A percentile compares a stretch with the other conserved stretches of the same genome.
Evolutionary conservation across 164 flowering plant genomes (phyloP).

Genomic region (Dillenia suffruticosa): DNA sequence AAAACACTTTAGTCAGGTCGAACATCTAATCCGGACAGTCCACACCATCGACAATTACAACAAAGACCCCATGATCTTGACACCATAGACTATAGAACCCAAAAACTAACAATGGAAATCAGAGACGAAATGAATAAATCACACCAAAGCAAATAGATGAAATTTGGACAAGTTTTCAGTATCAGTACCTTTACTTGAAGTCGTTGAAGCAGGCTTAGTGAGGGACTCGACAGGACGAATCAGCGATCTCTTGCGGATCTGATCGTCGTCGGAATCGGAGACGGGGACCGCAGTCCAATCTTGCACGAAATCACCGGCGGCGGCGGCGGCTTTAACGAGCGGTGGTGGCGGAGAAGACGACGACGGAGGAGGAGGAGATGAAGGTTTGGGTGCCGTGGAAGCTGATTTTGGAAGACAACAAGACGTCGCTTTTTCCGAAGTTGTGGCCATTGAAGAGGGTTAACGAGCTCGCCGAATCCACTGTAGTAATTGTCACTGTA

Average conservation of each 20-base stretch:
- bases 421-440: constrained; percentile 80
- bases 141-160: no score
- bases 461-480: constrained; percentile 68
- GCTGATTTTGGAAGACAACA: not conserved
- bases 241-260: constrained; percentile 30
- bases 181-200: constrained; percentile 38
- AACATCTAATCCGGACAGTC: no score
- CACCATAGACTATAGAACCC: no score
- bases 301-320: constrained; percentile 14
- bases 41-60: no score
- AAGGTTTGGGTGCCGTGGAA: constrained; percentile 7
- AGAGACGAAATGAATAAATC: no score
- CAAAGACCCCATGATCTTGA: no score
- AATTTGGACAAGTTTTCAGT: no score
- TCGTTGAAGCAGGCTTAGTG: constrained; percentile 21
- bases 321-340: not conserved
- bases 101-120: no score
- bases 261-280: constrained; percentile 27
- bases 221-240: constrained; percentile 48
- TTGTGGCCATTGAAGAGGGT: constrained; percentile 93
- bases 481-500: constrained; percentile 40
- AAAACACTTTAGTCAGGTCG: no score
- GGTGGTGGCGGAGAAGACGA: no score
- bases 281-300: constrained; percentile 33
- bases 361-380: not conserved